Evolutionary conservation across 306 rosid genomes (phyloP).

Genomic region (Prunus padus): DNA sequence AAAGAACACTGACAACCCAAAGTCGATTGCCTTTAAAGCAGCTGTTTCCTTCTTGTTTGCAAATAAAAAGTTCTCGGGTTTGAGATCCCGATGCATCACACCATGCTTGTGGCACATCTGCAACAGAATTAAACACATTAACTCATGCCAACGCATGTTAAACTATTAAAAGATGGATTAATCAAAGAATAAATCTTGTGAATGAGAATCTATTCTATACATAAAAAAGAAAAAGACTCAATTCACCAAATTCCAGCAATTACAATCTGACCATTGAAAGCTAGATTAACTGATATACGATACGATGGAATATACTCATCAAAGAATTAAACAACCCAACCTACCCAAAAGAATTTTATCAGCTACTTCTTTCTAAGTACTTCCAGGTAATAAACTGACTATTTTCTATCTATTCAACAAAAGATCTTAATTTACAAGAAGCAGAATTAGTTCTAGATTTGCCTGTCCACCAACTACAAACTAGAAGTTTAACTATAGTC

Average conservation of each 20-base stretch:
- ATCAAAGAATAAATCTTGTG: not conserved
- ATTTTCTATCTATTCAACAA: not conserved
- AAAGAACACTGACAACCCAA: constrained; percentile 89
- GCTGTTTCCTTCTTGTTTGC: constrained; percentile 89
- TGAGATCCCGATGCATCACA: constrained; percentile 93
- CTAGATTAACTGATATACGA: not conserved
- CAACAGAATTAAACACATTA: constrained; percentile 24
- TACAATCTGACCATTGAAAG: not conserved
- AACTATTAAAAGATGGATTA: not conserved
- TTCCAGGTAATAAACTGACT: not conserved
- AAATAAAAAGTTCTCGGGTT: constrained; percentile 95
- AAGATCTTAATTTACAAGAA: not conserved
- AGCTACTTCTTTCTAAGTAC: not conserved
- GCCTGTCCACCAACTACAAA: too few species aligned
- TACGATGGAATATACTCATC: not conserved
- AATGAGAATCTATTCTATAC: not conserved
- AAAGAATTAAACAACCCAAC: not conserved
- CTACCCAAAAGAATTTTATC: not conserved
- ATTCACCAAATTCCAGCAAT: constrained; percentile 4
- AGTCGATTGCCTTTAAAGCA: constrained; percentile 82
- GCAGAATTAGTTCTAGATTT: not conserved
- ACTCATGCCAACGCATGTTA: not conserved
- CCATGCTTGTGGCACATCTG: constrained; percentile 94
- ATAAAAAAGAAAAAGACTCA: not conserved
- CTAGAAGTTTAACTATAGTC: not conserved